Percentiles rank a stretch among this genome's conserved stretches.
phyloP scores from a whole-genome alignment of 495 filamentous ascomycete species.

The Penicillium bovifimosum region DNA sequence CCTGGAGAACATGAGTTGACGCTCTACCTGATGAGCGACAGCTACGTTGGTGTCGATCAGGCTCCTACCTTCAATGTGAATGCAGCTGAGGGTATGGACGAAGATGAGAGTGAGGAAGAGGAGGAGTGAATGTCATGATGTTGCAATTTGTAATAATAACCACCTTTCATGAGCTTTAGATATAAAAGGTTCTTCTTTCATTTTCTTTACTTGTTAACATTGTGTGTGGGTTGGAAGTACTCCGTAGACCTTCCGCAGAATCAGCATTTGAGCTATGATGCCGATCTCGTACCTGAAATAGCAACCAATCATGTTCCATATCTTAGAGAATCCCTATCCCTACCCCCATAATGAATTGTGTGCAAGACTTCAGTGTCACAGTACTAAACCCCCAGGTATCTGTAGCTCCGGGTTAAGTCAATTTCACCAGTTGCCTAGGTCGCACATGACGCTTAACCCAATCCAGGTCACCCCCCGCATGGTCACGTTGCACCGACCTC shows the following conservation, averaged over 20 bases:
- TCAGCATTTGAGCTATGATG: not conserved
- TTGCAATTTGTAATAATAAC: slow-evolving; percentile 21
- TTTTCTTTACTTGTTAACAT: not conserved
- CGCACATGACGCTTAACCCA: not conserved
- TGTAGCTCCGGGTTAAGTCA: too few species aligned
- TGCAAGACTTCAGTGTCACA: too few species aligned
- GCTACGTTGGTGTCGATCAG: slow-evolving; percentile 95
- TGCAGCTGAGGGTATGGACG: slow-evolving; percentile 90
- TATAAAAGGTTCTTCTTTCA: slow-evolving; percentile 15
- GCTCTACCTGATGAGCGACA: slow-evolving; percentile 94
- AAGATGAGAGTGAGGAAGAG: slow-evolving; percentile 80
- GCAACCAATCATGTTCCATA: too few species aligned
- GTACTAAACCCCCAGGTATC: too few species aligned
- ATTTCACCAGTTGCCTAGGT: not conserved
- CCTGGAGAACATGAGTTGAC: slow-evolving; percentile 84
- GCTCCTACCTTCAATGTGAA: slow-evolving; percentile 81
- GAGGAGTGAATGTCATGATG: slow-evolving; percentile 43
- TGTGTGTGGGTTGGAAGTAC: too few species aligned
- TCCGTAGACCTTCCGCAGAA: not conserved
- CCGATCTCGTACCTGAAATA: too few species aligned
- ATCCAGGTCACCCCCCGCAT: slow-evolving; percentile 11
- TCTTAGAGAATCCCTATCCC: too few species aligned
- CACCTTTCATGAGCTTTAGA: slow-evolving; percentile 4
- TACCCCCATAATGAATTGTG: too few species aligned
- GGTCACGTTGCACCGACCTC: slow-evolving; percentile 16